phyloP scores from a whole-genome alignment of 257 asterid genomes.

The Salvia hispanica region DNA sequence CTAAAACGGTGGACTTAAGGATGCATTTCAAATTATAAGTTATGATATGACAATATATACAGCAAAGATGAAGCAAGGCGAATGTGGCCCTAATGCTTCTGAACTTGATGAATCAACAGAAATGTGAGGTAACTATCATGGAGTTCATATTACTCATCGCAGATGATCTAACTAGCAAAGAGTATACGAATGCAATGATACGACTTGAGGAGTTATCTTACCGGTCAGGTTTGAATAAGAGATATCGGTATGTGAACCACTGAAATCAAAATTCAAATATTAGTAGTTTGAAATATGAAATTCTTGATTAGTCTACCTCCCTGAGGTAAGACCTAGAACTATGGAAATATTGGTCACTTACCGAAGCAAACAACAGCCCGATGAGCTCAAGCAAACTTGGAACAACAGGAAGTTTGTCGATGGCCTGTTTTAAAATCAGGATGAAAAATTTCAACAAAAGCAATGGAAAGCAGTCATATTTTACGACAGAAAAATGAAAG shows the following conservation, averaged over 20 bases:
- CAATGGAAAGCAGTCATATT: slow-evolving; percentile 20
- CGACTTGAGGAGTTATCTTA: slow-evolving; percentile 34
- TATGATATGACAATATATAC: background rate
- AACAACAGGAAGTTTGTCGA: slow-evolving; percentile 74
- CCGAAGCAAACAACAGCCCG: slow-evolving; percentile 77
- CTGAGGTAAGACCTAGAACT: background rate
- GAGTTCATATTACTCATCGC: background rate
- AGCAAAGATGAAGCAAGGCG: background rate
- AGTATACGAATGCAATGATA: slow-evolving; percentile 9
- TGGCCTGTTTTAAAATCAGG: slow-evolving; percentile 51
- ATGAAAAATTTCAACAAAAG: slow-evolving; percentile 12
- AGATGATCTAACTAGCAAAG: background rate
- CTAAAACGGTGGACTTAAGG: background rate
- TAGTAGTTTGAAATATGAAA: slow-evolving; percentile 25
- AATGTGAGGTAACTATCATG: background rate
- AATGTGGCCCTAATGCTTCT: background rate
- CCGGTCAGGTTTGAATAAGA: slow-evolving; percentile 92
- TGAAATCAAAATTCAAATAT: slow-evolving; percentile 38
- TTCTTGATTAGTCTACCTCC: background rate
- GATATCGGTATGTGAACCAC: slow-evolving; percentile 94
- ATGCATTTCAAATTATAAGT: background rate
- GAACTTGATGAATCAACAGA: background rate
- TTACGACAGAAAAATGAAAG: background rate
- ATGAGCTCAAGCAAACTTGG: slow-evolving; percentile 75
- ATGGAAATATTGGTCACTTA: slow-evolving; percentile 42